A percentile compares a stretch with the other conserved stretches of the same genome.
phyloP scores from a whole-genome alignment of 352 stramenopile species.

The Nothophytophthora sp. region DNA sequence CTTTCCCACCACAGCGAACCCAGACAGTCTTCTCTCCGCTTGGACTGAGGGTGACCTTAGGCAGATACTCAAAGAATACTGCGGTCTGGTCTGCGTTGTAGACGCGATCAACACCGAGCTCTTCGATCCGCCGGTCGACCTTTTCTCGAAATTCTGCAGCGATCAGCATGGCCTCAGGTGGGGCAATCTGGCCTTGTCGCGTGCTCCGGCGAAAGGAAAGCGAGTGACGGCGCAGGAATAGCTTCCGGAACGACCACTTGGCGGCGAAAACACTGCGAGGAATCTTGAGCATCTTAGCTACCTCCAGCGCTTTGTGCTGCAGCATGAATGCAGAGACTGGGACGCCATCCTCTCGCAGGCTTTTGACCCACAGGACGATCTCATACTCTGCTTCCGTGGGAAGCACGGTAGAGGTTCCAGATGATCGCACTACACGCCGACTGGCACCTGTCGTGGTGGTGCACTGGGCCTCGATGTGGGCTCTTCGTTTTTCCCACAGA shows the following conservation, averaged over 20 bases:
- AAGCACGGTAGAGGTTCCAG: slow-evolving; percentile 13
- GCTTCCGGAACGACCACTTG: neutral
- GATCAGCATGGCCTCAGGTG: neutral
- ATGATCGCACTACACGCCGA: neutral
- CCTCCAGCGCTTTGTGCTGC: slow-evolving; percentile 10
- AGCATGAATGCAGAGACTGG: slow-evolving; percentile 29
- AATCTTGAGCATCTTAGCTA: slow-evolving; percentile 4
- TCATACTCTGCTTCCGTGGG: slow-evolving; percentile 10
- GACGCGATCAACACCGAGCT: slow-evolving; percentile 11
- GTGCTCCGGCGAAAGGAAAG: slow-evolving; percentile 13
- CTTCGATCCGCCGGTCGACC: slow-evolving; percentile 1
- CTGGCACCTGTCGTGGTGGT: neutral
- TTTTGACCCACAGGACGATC: slow-evolving; percentile 26
- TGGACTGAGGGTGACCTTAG: slow-evolving; percentile 24
- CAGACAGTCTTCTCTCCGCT: slow-evolving; percentile 22
- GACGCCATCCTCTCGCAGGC: slow-evolving; percentile 14
- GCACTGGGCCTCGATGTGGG: neutral
- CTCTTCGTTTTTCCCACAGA: neutral
- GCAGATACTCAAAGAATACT: slow-evolving; percentile 33
- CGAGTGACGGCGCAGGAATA: slow-evolving; percentile 15
- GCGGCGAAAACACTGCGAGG: slow-evolving; percentile 1
- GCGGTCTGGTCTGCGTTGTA: slow-evolving; percentile 34
- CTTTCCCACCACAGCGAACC: slow-evolving; percentile 15
- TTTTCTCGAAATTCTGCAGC: neutral
- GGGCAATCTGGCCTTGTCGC: slow-evolving; percentile 8